Base-by-base conservation (phyloP, 345 rosid species). In the Gossypioides kirkii region DNA sequence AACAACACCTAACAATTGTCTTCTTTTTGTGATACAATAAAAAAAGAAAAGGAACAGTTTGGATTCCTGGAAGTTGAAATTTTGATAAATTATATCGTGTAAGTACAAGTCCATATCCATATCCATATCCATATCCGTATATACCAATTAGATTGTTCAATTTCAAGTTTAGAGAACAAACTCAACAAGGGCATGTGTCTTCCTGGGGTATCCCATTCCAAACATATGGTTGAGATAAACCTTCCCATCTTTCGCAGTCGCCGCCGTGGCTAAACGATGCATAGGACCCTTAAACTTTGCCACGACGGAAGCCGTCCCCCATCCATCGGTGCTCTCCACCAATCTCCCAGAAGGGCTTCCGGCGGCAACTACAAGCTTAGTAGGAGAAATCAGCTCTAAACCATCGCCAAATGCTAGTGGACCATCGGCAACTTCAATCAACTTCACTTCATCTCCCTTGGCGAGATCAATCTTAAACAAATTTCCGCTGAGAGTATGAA, bases 171-270 rank as follows among this genome's bases (percentile, higher is more conserved):
- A 58, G 66, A 90, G 87, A 68, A 84, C 87, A 50, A 91, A 92
- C 84, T 95, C 95, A 3, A 89, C 98, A 71, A 90, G 78, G 54
- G 85, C 85, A 75, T 92, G 99, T 82, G 82, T 89, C 89, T 88
- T 90, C 86, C 72, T 91, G 1, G 92, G 95, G 79, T 82, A 90
- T 2, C 99, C 98, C 64, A 92, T 75, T 42, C 97, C 97, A 61
- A 92, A 2, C 82, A 94, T 12, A 75, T 92, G 98, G 75, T 71
- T 92, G 4, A 94, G 74, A 84, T 87, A 92, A 73, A 89, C 91
- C 81, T 71, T 84, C 55, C 97, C 98, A 11, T 88, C 97, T 69
- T 90, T 94, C 22, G 90, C 90, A 0, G 97, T 88, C 32, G 97
- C 97, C 0, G 98, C 89, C 0, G 98, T 81, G 25, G 91, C 92